Conservation (phyloP, 1,284 basidiomycete genomes). For the Blastosporella zonata region DNA sequence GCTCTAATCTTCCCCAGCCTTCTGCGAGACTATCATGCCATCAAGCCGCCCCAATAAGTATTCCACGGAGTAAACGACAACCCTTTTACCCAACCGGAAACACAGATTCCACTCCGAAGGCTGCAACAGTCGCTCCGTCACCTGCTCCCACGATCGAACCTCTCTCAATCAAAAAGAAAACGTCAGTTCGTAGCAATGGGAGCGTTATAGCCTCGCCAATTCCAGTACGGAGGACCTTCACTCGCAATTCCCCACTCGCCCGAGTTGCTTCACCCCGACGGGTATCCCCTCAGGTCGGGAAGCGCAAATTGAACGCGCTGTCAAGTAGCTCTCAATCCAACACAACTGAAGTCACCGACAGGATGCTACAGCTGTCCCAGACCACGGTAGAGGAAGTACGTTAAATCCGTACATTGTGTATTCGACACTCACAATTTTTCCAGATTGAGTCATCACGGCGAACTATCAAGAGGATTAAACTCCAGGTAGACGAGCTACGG, state of each 20-base stretch:
- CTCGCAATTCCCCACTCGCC: conserved; percentile 47
- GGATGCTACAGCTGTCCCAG: conserved; percentile 45
- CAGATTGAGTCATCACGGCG: conserved; percentile 67
- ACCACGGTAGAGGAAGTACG: conserved; percentile 70
- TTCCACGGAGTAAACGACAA: conserved; percentile 68
- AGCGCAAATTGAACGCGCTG: conserved; percentile 25
- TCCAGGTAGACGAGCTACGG: conserved; percentile 50
- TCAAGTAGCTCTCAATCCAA: conserved; percentile 20
- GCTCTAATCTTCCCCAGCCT: conserved; percentile 26
- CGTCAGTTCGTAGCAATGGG: conserved; percentile 45
- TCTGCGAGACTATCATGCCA: conserved; percentile 29
- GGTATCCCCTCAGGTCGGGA: conserved; percentile 50
- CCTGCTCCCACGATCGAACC: conserved; percentile 53
- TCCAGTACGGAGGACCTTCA: conserved; percentile 39
- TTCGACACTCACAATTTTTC: conserved; percentile 15
- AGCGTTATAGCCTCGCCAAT: conserved; percentile 35
- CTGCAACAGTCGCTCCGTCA: conserved; percentile 25
- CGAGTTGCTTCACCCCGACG: conserved; percentile 43
- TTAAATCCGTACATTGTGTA: conserved; percentile 14
- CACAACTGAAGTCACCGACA: conserved; percentile 37
- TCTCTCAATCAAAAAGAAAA: conserved; percentile 78
- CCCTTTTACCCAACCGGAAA: conserved; percentile 52
- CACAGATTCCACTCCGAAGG: conserved; percentile 48
- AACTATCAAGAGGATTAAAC: conserved; percentile 66
- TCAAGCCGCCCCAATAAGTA: conserved; percentile 37